phyloP scores from a whole-genome alignment of 164 flowering plant species.

The Warburgia ugandensis region DNA sequence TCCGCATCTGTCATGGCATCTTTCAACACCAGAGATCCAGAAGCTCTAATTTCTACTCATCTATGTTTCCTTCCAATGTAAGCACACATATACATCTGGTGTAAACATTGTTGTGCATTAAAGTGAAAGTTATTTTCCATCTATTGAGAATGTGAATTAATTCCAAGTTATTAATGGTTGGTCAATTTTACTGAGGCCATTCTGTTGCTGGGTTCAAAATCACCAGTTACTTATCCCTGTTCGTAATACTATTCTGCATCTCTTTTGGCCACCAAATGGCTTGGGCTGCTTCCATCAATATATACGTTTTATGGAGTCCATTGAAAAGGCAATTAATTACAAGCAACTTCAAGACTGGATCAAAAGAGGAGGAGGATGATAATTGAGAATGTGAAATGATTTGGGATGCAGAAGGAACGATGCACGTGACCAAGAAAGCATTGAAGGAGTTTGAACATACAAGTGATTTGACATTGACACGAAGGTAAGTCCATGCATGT shows the following conservation, averaged over 20 bases:
- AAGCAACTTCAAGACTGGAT: conserved; percentile 18
- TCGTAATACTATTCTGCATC: conserved; percentile 41
- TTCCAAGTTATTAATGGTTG: not conserved
- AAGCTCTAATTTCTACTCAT: conserved; percentile 34
- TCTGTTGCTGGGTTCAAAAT: conserved; percentile 3
- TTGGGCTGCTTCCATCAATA: conserved; percentile 20
- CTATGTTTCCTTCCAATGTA: conserved; percentile 88
- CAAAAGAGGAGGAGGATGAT: conserved; percentile 74
- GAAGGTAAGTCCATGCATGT: conserved; percentile 40
- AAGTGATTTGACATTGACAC: conserved; percentile 27
- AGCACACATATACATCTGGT: conserved; percentile 78
- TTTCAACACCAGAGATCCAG: conserved; percentile 29
- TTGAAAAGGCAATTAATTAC: conserved; percentile 24
- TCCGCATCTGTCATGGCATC: conserved; percentile 34
- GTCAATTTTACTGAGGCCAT: not conserved
- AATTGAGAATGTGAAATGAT: conserved; percentile 76
- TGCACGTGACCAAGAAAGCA: conserved; percentile 74
- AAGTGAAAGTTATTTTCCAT: too few relatives aligned
- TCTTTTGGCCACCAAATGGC: conserved; percentile 59
- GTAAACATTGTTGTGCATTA: conserved; percentile 8
- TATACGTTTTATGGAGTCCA: conserved; percentile 15
- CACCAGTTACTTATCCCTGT: conserved; percentile 63
- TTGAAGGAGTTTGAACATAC: conserved; percentile 13
- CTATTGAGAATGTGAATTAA: not conserved
- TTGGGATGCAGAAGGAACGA: conserved; percentile 94